A percentile compares a stretch with the other conserved stretches of the same genome.
Evolutionary conservation across 2,329 filamentous ascomycete species (phyloP).

Genomic region (Ilyonectria sp.): DNA sequence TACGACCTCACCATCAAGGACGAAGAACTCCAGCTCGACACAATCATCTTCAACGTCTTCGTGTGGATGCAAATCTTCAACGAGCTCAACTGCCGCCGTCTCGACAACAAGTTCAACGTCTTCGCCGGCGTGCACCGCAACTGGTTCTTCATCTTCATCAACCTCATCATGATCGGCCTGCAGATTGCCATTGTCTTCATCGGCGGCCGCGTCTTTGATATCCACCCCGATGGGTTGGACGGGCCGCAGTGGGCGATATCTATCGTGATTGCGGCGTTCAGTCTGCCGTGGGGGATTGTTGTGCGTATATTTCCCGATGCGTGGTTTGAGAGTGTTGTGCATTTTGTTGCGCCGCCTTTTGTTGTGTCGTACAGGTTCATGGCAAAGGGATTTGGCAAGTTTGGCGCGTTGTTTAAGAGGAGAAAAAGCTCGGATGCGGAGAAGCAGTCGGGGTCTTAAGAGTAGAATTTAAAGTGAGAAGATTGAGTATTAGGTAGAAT

Average conservation of each 20-base stretch:
- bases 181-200: conserved; percentile 72
- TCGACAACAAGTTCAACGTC: conserved; percentile 75
- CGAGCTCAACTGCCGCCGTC: conserved; percentile 74
- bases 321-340: conserved; percentile 22
- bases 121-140: conserved; percentile 71
- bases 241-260: conserved; percentile 34
- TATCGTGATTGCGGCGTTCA: conserved; percentile 58
- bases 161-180: conserved; percentile 69
- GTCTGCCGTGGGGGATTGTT: conserved; percentile 65
- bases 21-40: conserved; percentile 59
- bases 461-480: background rate
- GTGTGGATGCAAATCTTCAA: conserved; percentile 82
- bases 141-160: conserved; percentile 71
- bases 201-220: conserved; percentile 50
- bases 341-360: conserved; percentile 14
- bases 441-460: background rate
- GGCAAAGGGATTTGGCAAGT: conserved; percentile 9
- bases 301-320: conserved; percentile 66
- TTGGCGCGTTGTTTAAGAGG: background rate
- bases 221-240: conserved; percentile 28
- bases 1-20: conserved; percentile 55
- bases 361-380: conserved; percentile 13
- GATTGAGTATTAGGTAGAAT: background rate
- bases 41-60: conserved; percentile 77
- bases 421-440: background rate